Evolutionary conservation across 2,329 filamentous ascomycete species (phyloP), one percentile per base, ranked within the genome.

Genomic region (Mycosphaerelloides madeirae): DNA sequence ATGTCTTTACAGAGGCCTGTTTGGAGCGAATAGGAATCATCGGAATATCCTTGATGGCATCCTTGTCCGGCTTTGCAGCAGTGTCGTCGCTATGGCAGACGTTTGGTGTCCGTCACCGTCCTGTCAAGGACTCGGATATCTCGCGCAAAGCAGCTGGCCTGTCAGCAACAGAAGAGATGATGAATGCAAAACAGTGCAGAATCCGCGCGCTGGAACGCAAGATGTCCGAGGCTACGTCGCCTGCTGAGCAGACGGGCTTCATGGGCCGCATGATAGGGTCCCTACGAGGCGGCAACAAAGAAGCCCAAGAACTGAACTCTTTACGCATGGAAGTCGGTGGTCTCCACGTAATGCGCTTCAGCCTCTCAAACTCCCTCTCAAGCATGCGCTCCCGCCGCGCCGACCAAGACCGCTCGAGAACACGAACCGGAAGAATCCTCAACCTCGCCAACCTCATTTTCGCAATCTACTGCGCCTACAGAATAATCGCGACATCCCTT

Each of bases 1-100:
- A 73, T 44, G 68, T 65, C 18, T 70, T 80, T 41, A 75, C 72
- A 36, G 75, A 80, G 56, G 76, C 75, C 25, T 79, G 77, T 56
- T 61, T 80, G 35, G 76, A 79, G 53, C 65, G 88, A 34, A 81
- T 95, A 19, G 88, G 87, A 11, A 83, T 95, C 31, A 87, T 94
- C 50, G 88, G 88, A 3, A 88, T 93, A 44, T 83, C 84, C 37
- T 69, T 93, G 41, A 94, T 95, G 87, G 88, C 87, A 13, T 76
- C 90, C 12, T 72, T 95, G n/a, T 87, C 87, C 6, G 88, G 88
- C 0, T 95, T 94, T 58, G 88, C 88, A 5, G 87, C 87, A n/a
- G 85, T 94, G 28, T 90, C 85, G 18, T 84, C 85, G 1, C 81
- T 89, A 1, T 95, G 88, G 87, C 85, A 94, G 60, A 87, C 80